Evolutionary conservation across 345 rosid genomes (phyloP).

Genomic region (Carallia brachiata): DNA sequence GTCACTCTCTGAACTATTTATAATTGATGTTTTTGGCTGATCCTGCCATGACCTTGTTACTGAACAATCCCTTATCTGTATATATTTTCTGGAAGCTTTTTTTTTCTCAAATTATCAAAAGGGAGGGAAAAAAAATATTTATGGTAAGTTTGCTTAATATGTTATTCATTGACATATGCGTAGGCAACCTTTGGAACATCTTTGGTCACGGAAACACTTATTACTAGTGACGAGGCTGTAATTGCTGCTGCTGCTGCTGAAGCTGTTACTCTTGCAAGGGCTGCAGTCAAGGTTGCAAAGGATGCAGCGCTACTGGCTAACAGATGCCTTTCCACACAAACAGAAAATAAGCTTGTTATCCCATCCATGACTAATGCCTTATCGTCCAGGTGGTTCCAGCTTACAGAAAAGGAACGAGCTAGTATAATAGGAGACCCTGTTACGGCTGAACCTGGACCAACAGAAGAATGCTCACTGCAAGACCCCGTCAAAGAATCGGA

Average conservation of each 20-base stretch:
- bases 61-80: background rate
- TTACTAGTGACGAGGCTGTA: conserved; percentile 77
- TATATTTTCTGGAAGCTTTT: background rate
- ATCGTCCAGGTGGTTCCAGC: conserved; percentile 42
- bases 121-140: background rate
- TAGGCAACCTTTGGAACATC: conserved; percentile 59
- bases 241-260: conserved; percentile 88
- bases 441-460: conserved; percentile 34
- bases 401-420: conserved; percentile 58
- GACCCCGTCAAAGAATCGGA: conserved; percentile 37
- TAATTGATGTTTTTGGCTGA: conserved; percentile 2
- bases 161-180: conserved; percentile 14
- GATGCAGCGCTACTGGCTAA: conserved; percentile 61
- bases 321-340: conserved; percentile 30
- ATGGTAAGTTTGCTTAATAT: conserved; percentile 5
- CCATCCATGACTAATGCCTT: conserved; percentile 32
- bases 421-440: conserved; percentile 45
- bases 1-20: background rate
- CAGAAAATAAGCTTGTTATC: conserved; percentile 19
- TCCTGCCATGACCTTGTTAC: background rate
- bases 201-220: conserved; percentile 71
- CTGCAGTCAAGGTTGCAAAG: conserved; percentile 80
- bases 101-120: background rate
- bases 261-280: conserved; percentile 89
- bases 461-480: conserved; percentile 29